Evolutionary conservation across 176 grass and related monocot species (phyloP).

Genomic region (Carex cristatella): DNA sequence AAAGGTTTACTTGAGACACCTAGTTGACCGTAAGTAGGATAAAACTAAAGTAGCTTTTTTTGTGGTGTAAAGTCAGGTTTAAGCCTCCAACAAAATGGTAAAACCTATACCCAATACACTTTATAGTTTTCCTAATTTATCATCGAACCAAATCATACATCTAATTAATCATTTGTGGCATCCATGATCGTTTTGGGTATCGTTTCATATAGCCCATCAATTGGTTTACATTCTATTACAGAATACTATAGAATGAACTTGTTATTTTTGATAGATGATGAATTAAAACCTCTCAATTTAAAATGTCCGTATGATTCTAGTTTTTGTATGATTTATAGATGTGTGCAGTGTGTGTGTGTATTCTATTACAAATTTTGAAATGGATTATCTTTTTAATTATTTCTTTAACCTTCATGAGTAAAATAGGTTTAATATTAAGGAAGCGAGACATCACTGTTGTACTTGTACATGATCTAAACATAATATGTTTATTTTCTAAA

Average conservation of each 20-base stretch:
- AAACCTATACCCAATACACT: not conserved
- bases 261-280: too few species aligned
- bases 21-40: conserved; percentile 18
- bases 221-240: not conserved
- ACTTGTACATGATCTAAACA: not conserved
- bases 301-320: too few species aligned
- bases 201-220: not conserved
- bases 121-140: not conserved
- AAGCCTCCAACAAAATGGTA: not conserved
- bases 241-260: too few species aligned
- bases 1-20: conserved; percentile 6
- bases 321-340: too few species aligned
- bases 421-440: not conserved
- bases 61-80: conserved; percentile 18
- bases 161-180: not conserved
- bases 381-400: not conserved
- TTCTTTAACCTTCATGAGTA: not conserved
- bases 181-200: not conserved
- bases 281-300: too few species aligned
- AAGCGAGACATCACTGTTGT: not conserved
- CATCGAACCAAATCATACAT: not conserved
- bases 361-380: not conserved
- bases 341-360: too few species aligned
- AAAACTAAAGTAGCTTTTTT: conserved; percentile 14
- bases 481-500: not conserved